Evolutionary conservation across 495 filamentous ascomycete genomes (phyloP), one percentile per base, ranked within the genome.

Genomic region (Daldinia vernicosa): DNA sequence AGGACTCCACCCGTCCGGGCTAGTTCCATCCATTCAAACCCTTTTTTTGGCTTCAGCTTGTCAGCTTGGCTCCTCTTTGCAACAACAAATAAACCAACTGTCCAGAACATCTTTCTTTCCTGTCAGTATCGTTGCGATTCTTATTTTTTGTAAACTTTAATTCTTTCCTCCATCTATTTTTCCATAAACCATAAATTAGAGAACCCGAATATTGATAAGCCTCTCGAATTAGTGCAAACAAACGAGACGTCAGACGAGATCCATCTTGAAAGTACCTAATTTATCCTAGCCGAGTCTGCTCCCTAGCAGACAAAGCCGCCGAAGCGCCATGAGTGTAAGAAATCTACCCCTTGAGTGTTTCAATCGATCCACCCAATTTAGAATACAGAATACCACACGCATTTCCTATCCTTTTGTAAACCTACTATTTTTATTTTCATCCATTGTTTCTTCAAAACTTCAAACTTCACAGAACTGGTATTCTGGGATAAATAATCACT

Each of bases 251-350:
- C 40, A 12, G 50, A 27, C 24, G 27, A n/a, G 22, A 53, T 15
- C 50, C 24, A 53, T 30, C 15, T 27, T 30, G 12, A n/a, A 30
- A 6, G 50, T 14, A n/a, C n/a, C n/a, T n/a, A 53, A 28, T 24
- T n/a, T 15, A 53, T 53, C 50, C 50, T 30, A 30, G 50, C 30
- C 50, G 24, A 53, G n/a, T 52, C 60, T 60, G 60, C 60, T 62
- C 55, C 73, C 69, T 73, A 63, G 52, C 64, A 69, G 60, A 72
- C 45, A 60, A 65, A 60, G 61, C 63, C 64, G 26, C 51, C 1
- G 53, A 30, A 58, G 57, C 75, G 80, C 76, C 47, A 84, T 84
- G 82, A 83, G 81, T 77, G 82, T 84, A 63, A 81, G 82, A 83
- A 75, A 73, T 77, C 71, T 67, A 74, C 67, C 58, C 75, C 73